Evolutionary conservation across 768 basidiomycete species (phyloP).

Genomic region (Termitomyces heimii): DNA sequence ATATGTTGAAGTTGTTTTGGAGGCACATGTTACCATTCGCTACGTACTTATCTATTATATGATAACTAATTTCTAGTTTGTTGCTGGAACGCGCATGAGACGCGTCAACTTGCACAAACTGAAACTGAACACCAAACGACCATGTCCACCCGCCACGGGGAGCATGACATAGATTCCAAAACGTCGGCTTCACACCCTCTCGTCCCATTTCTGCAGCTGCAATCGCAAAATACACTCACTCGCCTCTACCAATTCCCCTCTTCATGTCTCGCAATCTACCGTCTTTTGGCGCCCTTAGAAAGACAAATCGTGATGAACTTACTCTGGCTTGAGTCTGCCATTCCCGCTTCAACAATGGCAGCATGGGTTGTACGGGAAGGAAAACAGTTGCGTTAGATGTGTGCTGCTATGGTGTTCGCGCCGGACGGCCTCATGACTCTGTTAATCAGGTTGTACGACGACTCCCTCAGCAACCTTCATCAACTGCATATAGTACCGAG

Average conservation of each 20-base stretch:
- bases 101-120: constrained; percentile 3
- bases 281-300: constrained; percentile 80
- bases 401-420: constrained; percentile 5
- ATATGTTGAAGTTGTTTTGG: background rate
- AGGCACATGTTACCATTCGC: background rate
- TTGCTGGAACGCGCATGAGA: background rate
- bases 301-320: constrained; percentile 84
- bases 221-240: constrained; percentile 71
- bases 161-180: background rate
- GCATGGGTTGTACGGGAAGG: constrained; percentile 74
- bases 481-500: constrained; percentile 66
- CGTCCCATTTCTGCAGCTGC: constrained; percentile 74
- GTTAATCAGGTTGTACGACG: constrained; percentile 59
- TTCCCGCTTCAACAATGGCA: constrained; percentile 60
- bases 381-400: constrained; percentile 47
- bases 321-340: constrained; percentile 80
- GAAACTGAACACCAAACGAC: background rate
- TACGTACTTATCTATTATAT: background rate
- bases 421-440: constrained; percentile 10
- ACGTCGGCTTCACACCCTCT: constrained; percentile 47
- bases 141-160: constrained; percentile 4
- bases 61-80: background rate
- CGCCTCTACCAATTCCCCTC: constrained; percentile 83
- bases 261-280: constrained; percentile 85
- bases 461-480: constrained; percentile 55